phyloP scores from a whole-genome alignment of 805 yeast genomes.

The Wickerhamiella parazyma region DNA sequence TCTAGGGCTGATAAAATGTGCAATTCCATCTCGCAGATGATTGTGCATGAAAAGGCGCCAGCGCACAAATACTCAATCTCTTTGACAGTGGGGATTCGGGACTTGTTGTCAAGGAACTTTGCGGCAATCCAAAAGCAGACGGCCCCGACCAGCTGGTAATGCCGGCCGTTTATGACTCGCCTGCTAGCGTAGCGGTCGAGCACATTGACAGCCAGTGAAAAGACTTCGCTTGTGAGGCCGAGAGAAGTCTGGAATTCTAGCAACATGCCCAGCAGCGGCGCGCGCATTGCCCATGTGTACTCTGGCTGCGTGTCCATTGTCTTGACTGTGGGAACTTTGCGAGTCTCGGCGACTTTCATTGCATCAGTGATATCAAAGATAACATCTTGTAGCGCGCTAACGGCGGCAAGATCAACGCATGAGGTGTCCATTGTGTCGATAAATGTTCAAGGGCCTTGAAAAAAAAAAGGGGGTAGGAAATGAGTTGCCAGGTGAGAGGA shows the following conservation, averaged over 20 bases:
- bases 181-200: constrained; percentile 87
- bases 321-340: constrained; percentile 36
- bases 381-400: constrained; percentile 16
- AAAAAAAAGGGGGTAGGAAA: background rate
- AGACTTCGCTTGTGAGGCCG: constrained; percentile 53
- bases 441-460: background rate
- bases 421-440: background rate
- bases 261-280: constrained; percentile 63
- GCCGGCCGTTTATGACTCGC: constrained; percentile 71
- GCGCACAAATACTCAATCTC: constrained; percentile 67
- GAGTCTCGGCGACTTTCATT: constrained; percentile 11
- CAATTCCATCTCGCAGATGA: constrained; percentile 64
- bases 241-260: constrained; percentile 48
- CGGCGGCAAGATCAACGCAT: constrained; percentile 15
- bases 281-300: constrained; percentile 57
- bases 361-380: constrained; percentile 14
- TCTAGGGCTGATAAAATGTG: constrained; percentile 58
- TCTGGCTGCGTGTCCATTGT: constrained; percentile 84
- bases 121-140: constrained; percentile 90
- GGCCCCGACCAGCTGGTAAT: constrained; percentile 79
- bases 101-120: constrained; percentile 64
- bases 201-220: constrained; percentile 54
- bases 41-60: constrained; percentile 42
- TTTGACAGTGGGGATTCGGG: constrained; percentile 56
- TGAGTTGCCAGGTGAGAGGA: background rate